A percentile compares a stretch with the other conserved stretches of the same genome.
These are phyloP conservation scores for Gliomastix tumulicola DNA, from an alignment of 2,329 filamentous ascomycete species.

Conservation along the genomic window DNA sequence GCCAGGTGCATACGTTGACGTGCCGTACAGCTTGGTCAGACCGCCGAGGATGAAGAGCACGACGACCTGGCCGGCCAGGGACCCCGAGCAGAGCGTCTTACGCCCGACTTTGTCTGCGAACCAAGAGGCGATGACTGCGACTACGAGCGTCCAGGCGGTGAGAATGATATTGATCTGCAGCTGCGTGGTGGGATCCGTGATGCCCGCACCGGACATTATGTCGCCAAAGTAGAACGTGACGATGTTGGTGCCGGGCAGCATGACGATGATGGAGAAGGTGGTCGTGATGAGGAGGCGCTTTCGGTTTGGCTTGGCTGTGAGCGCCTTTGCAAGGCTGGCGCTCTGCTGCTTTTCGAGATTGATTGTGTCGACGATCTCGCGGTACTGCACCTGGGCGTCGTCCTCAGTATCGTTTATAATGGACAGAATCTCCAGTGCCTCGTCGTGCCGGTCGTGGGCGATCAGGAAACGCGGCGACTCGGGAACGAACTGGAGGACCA, in stretches of 20 bases:
- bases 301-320: not conserved
- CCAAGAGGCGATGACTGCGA: slow-evolving; percentile 2
- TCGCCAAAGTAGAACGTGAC: slow-evolving; percentile 7
- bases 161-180: slow-evolving; percentile 12
- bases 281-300: slow-evolving; percentile 1
- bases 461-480: slow-evolving; percentile 28
- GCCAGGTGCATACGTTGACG: not conserved
- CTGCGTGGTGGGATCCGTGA: slow-evolving; percentile 6
- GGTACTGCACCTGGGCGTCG: slow-evolving; percentile 4
- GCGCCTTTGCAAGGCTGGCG: not conserved
- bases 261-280: slow-evolving; percentile 5
- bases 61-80: not conserved
- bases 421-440: slow-evolving; percentile 25
- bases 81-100: not conserved
- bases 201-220: slow-evolving; percentile 4
- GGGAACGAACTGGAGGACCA: slow-evolving; percentile 8
- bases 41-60: slow-evolving; percentile 5
- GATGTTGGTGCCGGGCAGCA: slow-evolving; percentile 7
- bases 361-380: slow-evolving; percentile 5
- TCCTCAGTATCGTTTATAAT: slow-evolving; percentile 24
- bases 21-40: slow-evolving; percentile 1
- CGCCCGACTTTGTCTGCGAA: slow-evolving; percentile 8
- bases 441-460: slow-evolving; percentile 16
- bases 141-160: slow-evolving; percentile 9
- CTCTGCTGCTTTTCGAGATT: slow-evolving; percentile 11